Conservation (phyloP, 345 rosid genomes). For the Geranium brycei region DNA sequence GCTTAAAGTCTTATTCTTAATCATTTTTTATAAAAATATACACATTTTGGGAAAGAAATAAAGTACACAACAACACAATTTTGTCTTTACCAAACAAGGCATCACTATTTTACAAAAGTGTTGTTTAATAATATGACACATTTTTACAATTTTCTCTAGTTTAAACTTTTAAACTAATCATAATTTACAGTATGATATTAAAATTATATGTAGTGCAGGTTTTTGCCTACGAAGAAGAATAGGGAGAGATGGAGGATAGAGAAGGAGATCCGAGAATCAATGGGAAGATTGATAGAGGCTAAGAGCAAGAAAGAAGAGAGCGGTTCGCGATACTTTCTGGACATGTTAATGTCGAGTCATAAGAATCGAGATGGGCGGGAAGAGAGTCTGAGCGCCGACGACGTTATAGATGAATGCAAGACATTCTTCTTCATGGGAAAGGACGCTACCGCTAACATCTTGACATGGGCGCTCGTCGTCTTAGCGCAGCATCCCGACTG, state of each 20-base stretch:
- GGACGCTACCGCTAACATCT: slow-evolving; percentile 56
- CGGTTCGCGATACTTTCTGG: slow-evolving; percentile 34
- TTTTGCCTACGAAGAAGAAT: slow-evolving; percentile 63
- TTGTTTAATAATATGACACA: too few species aligned
- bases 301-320: slow-evolving; percentile 21
- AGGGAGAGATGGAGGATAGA: slow-evolving; percentile 57
- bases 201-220: slow-evolving; percentile 23
- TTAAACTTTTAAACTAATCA: too few species aligned
- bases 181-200: too few species aligned
- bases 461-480: slow-evolving; percentile 58
- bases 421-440: slow-evolving; percentile 82
- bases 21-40: too few species aligned
- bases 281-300: slow-evolving; percentile 34
- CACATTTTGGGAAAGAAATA: too few species aligned
- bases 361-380: slow-evolving; percentile 41
- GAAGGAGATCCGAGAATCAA: slow-evolving; percentile 45
- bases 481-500: slow-evolving; percentile 70
- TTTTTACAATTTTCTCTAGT: too few species aligned
- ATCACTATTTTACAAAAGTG: too few species aligned
- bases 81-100: too few species aligned
- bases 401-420: slow-evolving; percentile 76
- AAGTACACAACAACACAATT: too few species aligned
- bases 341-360: slow-evolving; percentile 39
- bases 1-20: too few species aligned
- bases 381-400: slow-evolving; percentile 46